Evolutionary conservation across 176 grass and related monocot genomes (phyloP), one percentile per base, ranked within the genome.

Genomic region (Tillandsia leiboldiana): DNA sequence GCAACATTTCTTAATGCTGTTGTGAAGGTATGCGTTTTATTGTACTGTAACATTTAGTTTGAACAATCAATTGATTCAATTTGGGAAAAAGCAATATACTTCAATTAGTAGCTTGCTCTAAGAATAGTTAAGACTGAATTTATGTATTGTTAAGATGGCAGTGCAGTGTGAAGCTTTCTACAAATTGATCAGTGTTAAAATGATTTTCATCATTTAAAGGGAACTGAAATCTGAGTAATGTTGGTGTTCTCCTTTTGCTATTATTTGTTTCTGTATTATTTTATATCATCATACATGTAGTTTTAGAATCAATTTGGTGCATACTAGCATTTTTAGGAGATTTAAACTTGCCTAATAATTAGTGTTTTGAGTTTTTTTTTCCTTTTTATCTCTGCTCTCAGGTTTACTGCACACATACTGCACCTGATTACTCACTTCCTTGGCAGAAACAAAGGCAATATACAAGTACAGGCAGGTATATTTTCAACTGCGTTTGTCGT

Each of bases 381-480:
- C 64, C 51, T 67, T 47, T 18, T 53, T 28, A 83, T 68, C 12
- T 75, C 62, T 72, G 51, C 59, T 61, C 65, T 72, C 82, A 99
- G 94, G 94, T 99, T 53, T 93, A 93, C 15, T 93, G 90, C 72
- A 93, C 94, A 70, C 86, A 90, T 86, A 93, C 88, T 0, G 73
- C 79, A 81, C 89, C 90, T 47, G 87, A 99, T 82, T 99, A 99
- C 64, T 86, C 89, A 9, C 94, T 99, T 82, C 90, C 90, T 70
- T 93, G 94, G 89, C 89, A 99, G 66, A 99, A 92, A 67, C 86
- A 93, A 90, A 90, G 86, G 79, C 94, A 93, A 68, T 81, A 77
- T 74, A 72, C 89, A 73, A 90, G 86, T 75, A 93, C 89, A 52
- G 89, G 89, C 52, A 99, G 94, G 94, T 82, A 93, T 69, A 66